Evolutionary conservation across 1,284 basidiomycete species (phyloP), one percentile per base, ranked within the genome.

Genomic region (Naganishia sp.): DNA sequence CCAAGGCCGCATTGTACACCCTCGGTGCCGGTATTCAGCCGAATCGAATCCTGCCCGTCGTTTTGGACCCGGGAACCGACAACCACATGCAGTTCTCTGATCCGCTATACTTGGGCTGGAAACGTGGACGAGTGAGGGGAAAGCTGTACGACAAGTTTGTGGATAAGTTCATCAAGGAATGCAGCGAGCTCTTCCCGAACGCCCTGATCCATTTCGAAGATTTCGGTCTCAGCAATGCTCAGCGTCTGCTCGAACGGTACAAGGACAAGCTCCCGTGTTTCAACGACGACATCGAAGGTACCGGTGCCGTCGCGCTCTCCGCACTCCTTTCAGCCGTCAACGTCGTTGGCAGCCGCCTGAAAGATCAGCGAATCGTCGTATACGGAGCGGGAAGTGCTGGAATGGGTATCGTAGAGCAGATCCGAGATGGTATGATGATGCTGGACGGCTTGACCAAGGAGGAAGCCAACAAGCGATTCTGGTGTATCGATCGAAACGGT

Each of bases 341-440:
- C 36, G 86, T 91, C n/a, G 89, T 88, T 23, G 87, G 86, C 73
- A 79, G 80, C 63, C 84, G 81, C 69, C 83, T 93, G 33, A 79
- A 83, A 11, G 88, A 90, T 70, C 90, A 93, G 76, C 85, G 89
- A 6, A 87, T 87, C 75, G 81, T 92, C 65, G 83, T 92, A 61
- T 90, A 87, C 76, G 90, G 91, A 23, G 88, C 89, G 0, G 91
- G 90, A 3, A 87, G 88, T 0, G 90, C 91, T 1, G 91, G 91
- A 1, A 83, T 91, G 68, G 91, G 91, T 31, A 90, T 94, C 69
- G 78, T 78, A 45, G 76, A 78, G 57, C 78, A 79, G 71, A 70
- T 94, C 63, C 85, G 88, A 25, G 89, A 90, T 71, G 90, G 89
- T 2, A 87, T 93, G 70, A 82, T 88, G 59, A 77, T 85, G 55